Percentiles rank a stretch among this genome's conserved stretches.
phyloP scores from a whole-genome alignment of 164 flowering plant genomes.

The Litsea cubeba region DNA sequence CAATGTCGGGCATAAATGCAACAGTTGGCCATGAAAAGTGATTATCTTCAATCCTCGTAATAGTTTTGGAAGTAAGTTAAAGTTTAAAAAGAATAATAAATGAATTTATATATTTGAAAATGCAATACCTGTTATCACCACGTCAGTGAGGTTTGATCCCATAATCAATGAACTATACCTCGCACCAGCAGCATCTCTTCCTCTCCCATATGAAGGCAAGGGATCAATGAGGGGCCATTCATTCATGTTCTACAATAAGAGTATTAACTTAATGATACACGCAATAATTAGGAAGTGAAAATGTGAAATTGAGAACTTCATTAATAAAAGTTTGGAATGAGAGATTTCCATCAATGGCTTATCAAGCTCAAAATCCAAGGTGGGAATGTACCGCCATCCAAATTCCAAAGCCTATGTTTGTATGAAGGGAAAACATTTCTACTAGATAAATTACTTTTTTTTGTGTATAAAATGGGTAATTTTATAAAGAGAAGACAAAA shows the following conservation, averaged over 20 bases:
- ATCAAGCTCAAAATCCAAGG: no score
- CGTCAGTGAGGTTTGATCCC: conserved; percentile 74
- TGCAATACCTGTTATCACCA: conserved; percentile 62
- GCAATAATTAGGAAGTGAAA: no score
- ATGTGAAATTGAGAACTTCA: neutral
- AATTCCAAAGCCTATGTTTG: no score
- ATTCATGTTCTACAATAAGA: conserved; percentile 33
- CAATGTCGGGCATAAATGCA: neutral
- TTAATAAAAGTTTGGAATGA: no score
- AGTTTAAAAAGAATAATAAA: neutral
- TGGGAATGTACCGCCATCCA: no score
- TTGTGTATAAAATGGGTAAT: no score
- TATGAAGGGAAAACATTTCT: no score
- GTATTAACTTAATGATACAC: neutral
- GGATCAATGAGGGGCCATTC: conserved; percentile 51
- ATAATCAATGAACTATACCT: conserved; percentile 58
- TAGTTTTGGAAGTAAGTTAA: neutral
- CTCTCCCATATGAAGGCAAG: conserved; percentile 75
- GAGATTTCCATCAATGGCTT: no score
- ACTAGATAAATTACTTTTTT: no score
- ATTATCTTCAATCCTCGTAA: neutral
- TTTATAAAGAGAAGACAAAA: no score
- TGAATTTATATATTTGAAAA: neutral
- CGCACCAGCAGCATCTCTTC: conserved; percentile 56
- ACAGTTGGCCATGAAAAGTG: neutral